Percentiles rank a stretch among this genome's conserved stretches.
Evolutionary conservation across 1,284 basidiomycete species (phyloP).

Genomic region (Malassezia pachydermatis): DNA sequence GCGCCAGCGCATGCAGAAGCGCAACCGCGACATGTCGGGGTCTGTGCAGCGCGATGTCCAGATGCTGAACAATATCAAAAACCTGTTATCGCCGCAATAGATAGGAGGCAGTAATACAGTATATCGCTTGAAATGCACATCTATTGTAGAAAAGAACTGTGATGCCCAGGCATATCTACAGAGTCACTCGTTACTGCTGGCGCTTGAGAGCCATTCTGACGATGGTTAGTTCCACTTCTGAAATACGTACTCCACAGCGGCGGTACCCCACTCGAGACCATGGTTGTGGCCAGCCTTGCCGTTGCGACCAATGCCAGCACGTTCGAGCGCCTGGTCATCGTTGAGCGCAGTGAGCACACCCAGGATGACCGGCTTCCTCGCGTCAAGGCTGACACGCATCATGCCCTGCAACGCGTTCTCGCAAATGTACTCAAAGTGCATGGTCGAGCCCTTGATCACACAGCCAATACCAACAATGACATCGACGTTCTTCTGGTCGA

Average conservation of each 20-base stretch:
- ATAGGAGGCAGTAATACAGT: not conserved
- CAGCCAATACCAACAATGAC: constrained; percentile 94
- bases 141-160: not conserved
- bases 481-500: constrained; percentile 53
- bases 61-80: constrained; percentile 19
- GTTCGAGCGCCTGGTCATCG: constrained; percentile 85
- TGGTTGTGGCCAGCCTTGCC: constrained; percentile 75
- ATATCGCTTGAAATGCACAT: not conserved
- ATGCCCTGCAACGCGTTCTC: constrained; percentile 82
- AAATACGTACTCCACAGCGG: constrained; percentile 65
- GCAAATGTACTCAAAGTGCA: constrained; percentile 65
- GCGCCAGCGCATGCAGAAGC: constrained; percentile 14
- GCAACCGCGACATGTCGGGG: constrained; percentile 7
- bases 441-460: constrained; percentile 69
- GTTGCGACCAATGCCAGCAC: constrained; percentile 64
- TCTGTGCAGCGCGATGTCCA: constrained; percentile 13
- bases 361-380: constrained; percentile 88
- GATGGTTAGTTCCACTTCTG: not conserved
- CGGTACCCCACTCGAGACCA: constrained; percentile 88
- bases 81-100: constrained; percentile 15
- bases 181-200: constrained; percentile 12
- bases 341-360: constrained; percentile 86
- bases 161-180: no score
- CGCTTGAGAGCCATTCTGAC: constrained; percentile 42
- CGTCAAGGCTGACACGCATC: constrained; percentile 87